These are phyloP conservation scores for Stephanodiscus triporus DNA, from an alignment of 108 stramenopile species.

Conservation along the genomic window DNA sequence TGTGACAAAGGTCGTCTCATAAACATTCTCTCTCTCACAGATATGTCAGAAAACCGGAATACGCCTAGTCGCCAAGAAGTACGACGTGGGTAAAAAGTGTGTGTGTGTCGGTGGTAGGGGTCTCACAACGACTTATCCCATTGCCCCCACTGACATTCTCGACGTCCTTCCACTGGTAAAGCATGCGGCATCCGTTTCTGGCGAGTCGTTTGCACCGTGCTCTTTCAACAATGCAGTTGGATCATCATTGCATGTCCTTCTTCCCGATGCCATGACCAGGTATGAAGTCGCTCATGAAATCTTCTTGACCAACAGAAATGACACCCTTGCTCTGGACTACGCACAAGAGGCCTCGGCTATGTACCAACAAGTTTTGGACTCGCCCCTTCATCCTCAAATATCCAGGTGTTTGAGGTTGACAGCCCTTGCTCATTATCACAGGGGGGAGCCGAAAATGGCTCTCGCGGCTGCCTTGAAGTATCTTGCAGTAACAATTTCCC, in stretches of 20 bases:
- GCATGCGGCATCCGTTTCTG: slow-evolving; percentile 67
- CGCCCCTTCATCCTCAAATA: slow-evolving; percentile 73
- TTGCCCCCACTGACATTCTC: slow-evolving; percentile 81
- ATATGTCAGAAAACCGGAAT: slow-evolving; percentile 91
- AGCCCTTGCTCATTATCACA: slow-evolving; percentile 77
- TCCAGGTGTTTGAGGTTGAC: slow-evolving; percentile 71
- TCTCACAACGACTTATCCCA: slow-evolving; percentile 66
- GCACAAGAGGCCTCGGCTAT: slow-evolving; percentile 79
- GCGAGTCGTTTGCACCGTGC: slow-evolving; percentile 74
- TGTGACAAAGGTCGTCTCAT: too few relatives aligned
- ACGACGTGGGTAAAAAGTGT: slow-evolving; percentile 75
- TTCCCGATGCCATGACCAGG: slow-evolving; percentile 79
- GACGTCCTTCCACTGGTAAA: slow-evolving; percentile 93
- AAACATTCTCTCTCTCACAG: too few relatives aligned
- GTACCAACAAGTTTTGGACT: slow-evolving; percentile 81
- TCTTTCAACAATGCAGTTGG: slow-evolving; percentile 50
- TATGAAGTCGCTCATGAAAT: slow-evolving; percentile 75
- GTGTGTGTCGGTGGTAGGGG: slow-evolving; percentile 60
- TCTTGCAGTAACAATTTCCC: slow-evolving; percentile 77
- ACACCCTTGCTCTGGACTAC: slow-evolving; percentile 72
- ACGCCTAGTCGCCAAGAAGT: slow-evolving; percentile 74
- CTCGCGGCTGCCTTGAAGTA: slow-evolving; percentile 69
- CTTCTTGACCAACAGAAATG: slow-evolving; percentile 46
- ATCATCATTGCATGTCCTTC: slow-evolving; percentile 73
- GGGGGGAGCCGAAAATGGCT: slow-evolving; percentile 67